Evolutionary conservation across 2,329 filamentous ascomycete species (phyloP), one percentile per base, ranked within the genome.

Genomic region (Paraphoma sp.): DNA sequence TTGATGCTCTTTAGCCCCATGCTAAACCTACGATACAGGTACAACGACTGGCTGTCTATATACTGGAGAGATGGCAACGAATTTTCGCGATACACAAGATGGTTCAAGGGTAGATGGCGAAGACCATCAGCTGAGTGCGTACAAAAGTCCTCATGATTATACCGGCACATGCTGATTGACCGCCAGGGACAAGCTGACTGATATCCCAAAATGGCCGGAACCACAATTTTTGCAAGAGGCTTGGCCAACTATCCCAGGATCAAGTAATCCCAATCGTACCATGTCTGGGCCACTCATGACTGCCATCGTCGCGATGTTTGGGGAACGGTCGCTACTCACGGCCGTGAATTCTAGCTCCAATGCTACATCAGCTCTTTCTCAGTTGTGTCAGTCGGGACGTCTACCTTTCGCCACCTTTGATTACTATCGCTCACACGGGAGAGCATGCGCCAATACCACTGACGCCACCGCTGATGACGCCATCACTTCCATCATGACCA

Each of bases 201-300:
- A 48, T 30, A 40, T 54, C 7, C 38, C 45, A 4, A 18, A 12
- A 4, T 54, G 45, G 51, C 45, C 45, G 10, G 41, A 23, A 16
- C 30, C 45, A 8, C 16, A 23, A 10, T 28, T 10, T 18, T 11
- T 31, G 12, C 16, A 54, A 45, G 23, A 12, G 11, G 17, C 45
- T 23, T 48, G 46, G 45, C 41, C 45, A n/a, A n/a, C 30, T 16
- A 23, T 45, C 12, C 51, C 45, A 14, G 38, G 30, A 33, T 45
- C 51, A 6, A 42, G 31, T 18, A 14, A 31, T 31, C 17, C 7
- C 7, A 53, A 56, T 31, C 17, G 45, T 12, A 53, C 54, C 4
- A 45, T 49, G 40, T 43, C 54, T 2, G 54, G 54, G 5, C 54
- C 54, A 5, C 29, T 57, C 9, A 53, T 57, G 50, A 53, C 51